A percentile compares a stretch with the other conserved stretches of the same genome.
Evolutionary conservation across 805 yeast species (phyloP).

Genomic region (Zygoascus biomembranicola): DNA sequence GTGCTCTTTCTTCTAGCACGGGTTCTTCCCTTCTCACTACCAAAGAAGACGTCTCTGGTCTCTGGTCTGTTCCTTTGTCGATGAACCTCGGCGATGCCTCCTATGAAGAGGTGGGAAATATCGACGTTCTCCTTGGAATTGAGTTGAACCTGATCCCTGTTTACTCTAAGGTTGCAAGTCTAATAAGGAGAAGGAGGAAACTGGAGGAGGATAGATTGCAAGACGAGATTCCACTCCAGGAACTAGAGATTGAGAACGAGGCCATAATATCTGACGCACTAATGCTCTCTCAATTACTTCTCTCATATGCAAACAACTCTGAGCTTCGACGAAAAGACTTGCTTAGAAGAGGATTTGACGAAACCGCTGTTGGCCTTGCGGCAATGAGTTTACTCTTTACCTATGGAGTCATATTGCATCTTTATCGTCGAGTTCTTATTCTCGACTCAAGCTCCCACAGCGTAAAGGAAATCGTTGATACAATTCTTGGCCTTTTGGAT

Average conservation of each 20-base stretch:
- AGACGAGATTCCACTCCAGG: slow-evolving; percentile 1
- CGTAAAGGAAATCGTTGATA: slow-evolving; percentile 41
- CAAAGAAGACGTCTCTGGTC: slow-evolving; percentile 28
- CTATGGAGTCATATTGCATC: slow-evolving; percentile 45
- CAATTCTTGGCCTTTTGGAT: slow-evolving; percentile 32
- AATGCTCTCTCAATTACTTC: slow-evolving; percentile 31
- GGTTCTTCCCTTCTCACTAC: slow-evolving; percentile 20
- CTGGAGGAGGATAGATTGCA: background rate
- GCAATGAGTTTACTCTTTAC: slow-evolving; percentile 46
- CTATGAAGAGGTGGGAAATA: slow-evolving; percentile 3
- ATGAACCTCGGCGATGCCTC: slow-evolving; percentile 17
- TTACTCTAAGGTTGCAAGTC: slow-evolving; percentile 40
- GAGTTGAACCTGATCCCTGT: slow-evolving; percentile 54
- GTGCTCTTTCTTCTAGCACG: slow-evolving; percentile 45
- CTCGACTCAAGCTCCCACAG: slow-evolving; percentile 38
- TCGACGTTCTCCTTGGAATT: slow-evolving; percentile 39
- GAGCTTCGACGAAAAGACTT: slow-evolving; percentile 10
- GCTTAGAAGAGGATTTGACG: background rate
- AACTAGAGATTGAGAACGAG: slow-evolving; percentile 5
- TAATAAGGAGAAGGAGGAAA: slow-evolving; percentile 30
- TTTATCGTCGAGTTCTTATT: slow-evolving; percentile 47
- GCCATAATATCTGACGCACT: slow-evolving; percentile 32
- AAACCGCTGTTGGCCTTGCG: slow-evolving; percentile 25
- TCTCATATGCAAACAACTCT: slow-evolving; percentile 18
- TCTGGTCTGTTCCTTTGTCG: slow-evolving; percentile 21